phyloP scores from a whole-genome alignment of 768 basidiomycete genomes.

The Tulasnella sp. region DNA sequence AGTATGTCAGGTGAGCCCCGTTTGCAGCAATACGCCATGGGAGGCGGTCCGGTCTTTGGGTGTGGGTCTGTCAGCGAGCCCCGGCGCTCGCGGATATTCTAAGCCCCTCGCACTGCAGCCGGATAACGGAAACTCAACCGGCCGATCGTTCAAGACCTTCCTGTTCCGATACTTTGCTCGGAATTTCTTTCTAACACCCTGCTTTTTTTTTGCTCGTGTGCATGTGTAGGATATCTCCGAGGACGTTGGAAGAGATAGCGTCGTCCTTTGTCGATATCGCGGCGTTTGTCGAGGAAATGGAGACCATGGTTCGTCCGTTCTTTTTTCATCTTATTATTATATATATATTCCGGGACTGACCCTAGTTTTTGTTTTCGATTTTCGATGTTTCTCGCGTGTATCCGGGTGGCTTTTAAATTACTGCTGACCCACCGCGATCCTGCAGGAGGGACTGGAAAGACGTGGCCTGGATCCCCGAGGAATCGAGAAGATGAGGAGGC shows the following conservation, averaged over 20 bases:
- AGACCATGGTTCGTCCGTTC: slow-evolving; percentile 1
- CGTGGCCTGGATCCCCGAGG: slow-evolving; percentile 13
- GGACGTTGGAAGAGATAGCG: slow-evolving; percentile 14
- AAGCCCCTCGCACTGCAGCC: too few species aligned
- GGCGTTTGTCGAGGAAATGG: slow-evolving; percentile 17
- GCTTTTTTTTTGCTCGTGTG: not conserved
- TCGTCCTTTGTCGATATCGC: slow-evolving; percentile 16
- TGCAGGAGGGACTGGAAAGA: slow-evolving; percentile 16
- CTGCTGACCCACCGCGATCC: not conserved
- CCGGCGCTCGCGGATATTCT: too few species aligned
- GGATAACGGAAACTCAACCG: not conserved
- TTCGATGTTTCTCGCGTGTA: not conserved
- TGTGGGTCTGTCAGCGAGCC: not conserved
- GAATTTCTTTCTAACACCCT: not conserved
- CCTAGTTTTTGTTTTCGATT: not conserved
- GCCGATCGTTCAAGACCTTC: not conserved
- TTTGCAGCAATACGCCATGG: not conserved
- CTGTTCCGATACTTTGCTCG: not conserved
- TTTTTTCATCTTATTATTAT: not conserved
- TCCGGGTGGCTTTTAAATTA: not conserved
- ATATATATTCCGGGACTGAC: not conserved
- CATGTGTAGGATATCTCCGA: not conserved
- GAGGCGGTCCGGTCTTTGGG: not conserved
- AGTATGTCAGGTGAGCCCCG: not conserved
- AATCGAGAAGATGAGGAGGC: slow-evolving; percentile 13